Evolutionary conservation across 495 filamentous ascomycete species (phyloP), one percentile per base, ranked within the genome.

Genomic region (Pseudoneurospora amorphoporcata): DNA sequence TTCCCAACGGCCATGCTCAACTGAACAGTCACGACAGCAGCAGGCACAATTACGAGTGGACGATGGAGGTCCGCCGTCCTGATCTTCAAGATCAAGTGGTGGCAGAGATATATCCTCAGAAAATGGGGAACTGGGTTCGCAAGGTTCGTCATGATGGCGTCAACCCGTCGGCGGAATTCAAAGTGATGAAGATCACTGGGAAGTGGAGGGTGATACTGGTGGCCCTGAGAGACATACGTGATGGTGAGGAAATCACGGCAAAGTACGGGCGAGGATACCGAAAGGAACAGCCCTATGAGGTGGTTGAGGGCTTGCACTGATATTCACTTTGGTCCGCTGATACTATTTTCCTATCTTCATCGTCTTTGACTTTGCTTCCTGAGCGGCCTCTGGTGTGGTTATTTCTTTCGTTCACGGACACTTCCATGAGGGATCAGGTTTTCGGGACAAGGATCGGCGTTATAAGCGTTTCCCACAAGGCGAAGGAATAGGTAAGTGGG

Each of bases 51-150:
- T 23, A 32, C 53, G 69, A 77, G 45, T 80, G 77, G 77, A 72
- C 76, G 32, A 69, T 78, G 68, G 69, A 71, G 68, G 42, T 80
- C 12, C 69, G 74, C 38, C 71, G 77, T 2, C 79, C 77, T 37
- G 79, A 79, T 65, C 41, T 79, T 5, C 69, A 73, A 2, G 68
- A 76, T 43, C 58, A 70, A 35, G n/a, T 68, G 6, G 76, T 80
- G 8, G 79, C 79, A 9, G 77, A 80, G 39, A 77, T 80, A 19
- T 78, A 75, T 17, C 72, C 77, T 6, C 68, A 68, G 38, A 68
- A 69, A 29, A 74, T 72, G 70, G 79, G 79, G 39, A 80, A 80
- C 69, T 80, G 79, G 79, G 77, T 79, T 10, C 76, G 79, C n/a
- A 76, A 76, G 38, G 79, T 80, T 71, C 70, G 35, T 17, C 79